Evolutionary conservation across 495 filamentous ascomycete species (phyloP).

Genomic region (Penicillium parvum): DNA sequence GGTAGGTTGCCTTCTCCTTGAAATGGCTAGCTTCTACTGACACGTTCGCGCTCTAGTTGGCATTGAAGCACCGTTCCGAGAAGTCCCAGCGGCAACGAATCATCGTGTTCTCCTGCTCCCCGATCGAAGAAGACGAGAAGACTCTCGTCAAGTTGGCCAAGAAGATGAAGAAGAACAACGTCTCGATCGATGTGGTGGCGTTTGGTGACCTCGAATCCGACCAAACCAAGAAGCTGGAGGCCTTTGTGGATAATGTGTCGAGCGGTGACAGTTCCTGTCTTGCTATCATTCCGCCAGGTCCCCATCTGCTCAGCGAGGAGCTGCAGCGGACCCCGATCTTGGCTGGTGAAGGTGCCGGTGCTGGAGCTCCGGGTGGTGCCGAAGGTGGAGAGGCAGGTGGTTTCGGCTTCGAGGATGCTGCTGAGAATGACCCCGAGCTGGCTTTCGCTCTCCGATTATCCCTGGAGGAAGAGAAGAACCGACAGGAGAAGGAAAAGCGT

Average conservation of each 20-base stretch:
- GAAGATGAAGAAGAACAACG: conserved; percentile 96
- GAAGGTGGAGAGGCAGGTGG: conserved; percentile 69
- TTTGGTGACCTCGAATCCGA: conserved; percentile 93
- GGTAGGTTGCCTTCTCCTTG: conserved; percentile 50
- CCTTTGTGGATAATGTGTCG: conserved; percentile 89
- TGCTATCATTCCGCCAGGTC: conserved; percentile 84
- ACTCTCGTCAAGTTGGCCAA: conserved; percentile 83
- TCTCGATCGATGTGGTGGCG: conserved; percentile 86
- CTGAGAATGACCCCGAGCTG: conserved; percentile 82
- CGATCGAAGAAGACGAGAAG: conserved; percentile 84
- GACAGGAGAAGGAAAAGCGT: conserved; percentile 78
- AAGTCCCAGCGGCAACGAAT: conserved; percentile 93
- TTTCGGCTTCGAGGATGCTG: conserved; percentile 49
- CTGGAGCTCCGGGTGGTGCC: conserved; percentile 44
- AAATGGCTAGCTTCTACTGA: background rate
- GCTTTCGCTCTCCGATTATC: conserved; percentile 96
- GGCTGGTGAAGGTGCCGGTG: conserved; percentile 63
- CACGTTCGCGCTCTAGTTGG: conserved; percentile 54
- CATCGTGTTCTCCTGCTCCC: conserved; percentile 91
- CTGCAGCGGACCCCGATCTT: conserved; percentile 90
- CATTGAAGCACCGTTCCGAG: conserved; percentile 97
- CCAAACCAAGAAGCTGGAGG: conserved; percentile 83
- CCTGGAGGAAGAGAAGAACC: conserved; percentile 94
- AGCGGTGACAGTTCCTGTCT: conserved; percentile 85
- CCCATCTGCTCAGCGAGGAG: conserved; percentile 85